Evolutionary conservation across 345 rosid genomes (phyloP).

Genomic region (Hypericum perforatum): DNA sequence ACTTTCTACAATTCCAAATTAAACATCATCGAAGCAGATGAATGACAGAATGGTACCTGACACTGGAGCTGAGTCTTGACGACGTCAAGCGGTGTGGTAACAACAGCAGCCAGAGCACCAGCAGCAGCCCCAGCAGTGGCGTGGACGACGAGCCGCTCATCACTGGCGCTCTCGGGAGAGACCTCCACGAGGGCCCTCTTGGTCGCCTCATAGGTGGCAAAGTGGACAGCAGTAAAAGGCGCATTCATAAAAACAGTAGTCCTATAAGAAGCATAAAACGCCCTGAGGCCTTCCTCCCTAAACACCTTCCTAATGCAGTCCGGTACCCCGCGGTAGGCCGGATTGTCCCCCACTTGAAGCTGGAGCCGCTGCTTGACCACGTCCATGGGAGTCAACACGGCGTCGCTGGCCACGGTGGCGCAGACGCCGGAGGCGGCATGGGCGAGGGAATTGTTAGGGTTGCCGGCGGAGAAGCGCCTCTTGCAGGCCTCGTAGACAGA

Average conservation of each 20-base stretch:
- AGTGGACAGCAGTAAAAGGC: conserved; percentile 89
- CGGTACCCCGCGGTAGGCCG: conserved; percentile 60
- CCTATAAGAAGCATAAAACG: conserved; percentile 85
- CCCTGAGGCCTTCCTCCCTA: conserved; percentile 74
- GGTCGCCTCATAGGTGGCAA: conserved; percentile 80
- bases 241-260: conserved; percentile 98
- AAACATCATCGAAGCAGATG: too few relatives aligned
- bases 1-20: too few relatives aligned
- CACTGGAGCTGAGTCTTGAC: conserved; percentile 98
- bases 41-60: conserved; percentile 44
- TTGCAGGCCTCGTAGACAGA: conserved; percentile 77
- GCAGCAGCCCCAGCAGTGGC: conserved; percentile 99
- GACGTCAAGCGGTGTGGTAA: conserved; percentile 81
- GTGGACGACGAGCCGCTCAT: conserved; percentile 64
- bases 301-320: conserved; percentile 67
- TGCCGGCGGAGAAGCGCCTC: conserved; percentile 50
- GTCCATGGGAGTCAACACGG: conserved; percentile 95
- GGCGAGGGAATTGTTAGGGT: conserved; percentile 64
- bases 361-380: conserved; percentile 97
- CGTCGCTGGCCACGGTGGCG: conserved; percentile 88
- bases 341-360: conserved; percentile 51
- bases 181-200: conserved; percentile 65
- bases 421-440: conserved; percentile 85
- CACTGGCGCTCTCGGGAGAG: conserved; percentile 54
- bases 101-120: conserved; percentile 74